Evolutionary conservation across 2,329 filamentous ascomycete species (phyloP), one percentile per base, ranked within the genome.

Genomic region (Thelonectria discophora): DNA sequence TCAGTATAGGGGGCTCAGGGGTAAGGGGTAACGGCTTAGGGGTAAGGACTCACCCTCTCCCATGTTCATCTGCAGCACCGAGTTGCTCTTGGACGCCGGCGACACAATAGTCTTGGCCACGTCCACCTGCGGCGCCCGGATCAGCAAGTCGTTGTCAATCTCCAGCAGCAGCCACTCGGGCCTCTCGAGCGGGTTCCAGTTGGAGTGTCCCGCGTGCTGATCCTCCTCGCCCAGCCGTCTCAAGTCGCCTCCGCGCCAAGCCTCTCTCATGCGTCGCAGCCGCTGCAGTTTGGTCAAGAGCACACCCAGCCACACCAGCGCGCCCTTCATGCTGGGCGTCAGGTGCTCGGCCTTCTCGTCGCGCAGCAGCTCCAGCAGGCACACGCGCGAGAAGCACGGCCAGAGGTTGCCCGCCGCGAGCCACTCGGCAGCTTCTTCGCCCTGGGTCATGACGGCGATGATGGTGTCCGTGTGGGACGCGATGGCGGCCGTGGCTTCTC

Each of bases 101-200:
- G 73, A 74, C 1, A 88, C 86, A 15, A 86, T 91, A 0, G 86
- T 84, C 1, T 74, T 64, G 0, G 88, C 88, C 6, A 91, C 88
- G 2, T 87, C 79, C 0, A 88, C 78, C 60, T 92, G 89, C 0
- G 84, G 81, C 0, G 79, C 75, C 0, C 89, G 82, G 50, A 91
- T 86, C 8, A 88, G 75, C 0, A 92, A 71, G 62, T 90, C 81
- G 1, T 82, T 79, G 57, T 92, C 89, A 15, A 91, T 82, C 60
- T 91, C 89, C 0, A 92, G 72, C 0, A 92, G 76, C 0, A 92
- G 73, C 84, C 88, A 90, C 66, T 92, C 88, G 0, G 86, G 79
- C 15, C 81, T 72, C 0, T 84, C 72, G 0, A 70, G 3, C 0
- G 86, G 82, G 2, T 76, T 65, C 88, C 88, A 90, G 21, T 87